These are phyloP conservation scores for Lepidium didymum DNA, from an alignment of 345 rosid species.

Conservation along the genomic window DNA sequence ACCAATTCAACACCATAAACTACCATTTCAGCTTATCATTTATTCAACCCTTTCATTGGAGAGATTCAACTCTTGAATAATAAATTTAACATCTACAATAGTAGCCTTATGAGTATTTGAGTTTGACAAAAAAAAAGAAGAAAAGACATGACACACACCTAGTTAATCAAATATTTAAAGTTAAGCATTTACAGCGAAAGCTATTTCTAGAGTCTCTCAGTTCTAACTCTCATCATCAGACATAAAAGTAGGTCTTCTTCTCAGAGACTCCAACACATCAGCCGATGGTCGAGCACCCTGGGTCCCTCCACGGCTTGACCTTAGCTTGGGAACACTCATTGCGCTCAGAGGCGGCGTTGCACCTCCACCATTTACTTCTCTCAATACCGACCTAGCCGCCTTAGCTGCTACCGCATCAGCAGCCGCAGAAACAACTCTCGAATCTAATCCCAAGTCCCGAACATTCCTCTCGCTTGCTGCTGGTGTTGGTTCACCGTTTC, in stretches of 20 bases:
- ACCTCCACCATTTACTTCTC: slow-evolving; percentile 57
- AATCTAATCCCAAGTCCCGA: slow-evolving; percentile 17
- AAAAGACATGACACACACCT: no score
- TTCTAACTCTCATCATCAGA: slow-evolving; percentile 58
- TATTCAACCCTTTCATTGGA: no score
- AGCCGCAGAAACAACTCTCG: slow-evolving; percentile 52
- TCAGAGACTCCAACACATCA: slow-evolving; percentile 67
- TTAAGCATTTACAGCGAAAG: not conserved
- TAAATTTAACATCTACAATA: no score
- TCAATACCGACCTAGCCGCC: slow-evolving; percentile 59
- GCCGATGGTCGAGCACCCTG: slow-evolving; percentile 39
- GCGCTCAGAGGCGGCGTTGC: slow-evolving; percentile 64
- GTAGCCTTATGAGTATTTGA: no score
- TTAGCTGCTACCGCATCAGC: slow-evolving; percentile 64
- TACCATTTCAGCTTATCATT: no score
- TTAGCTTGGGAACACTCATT: slow-evolving; percentile 68
- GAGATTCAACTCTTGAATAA: no score
- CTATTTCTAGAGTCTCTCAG: not conserved
- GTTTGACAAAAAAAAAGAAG: no score
- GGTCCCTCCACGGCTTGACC: slow-evolving; percentile 31
- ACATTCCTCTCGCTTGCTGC: slow-evolving; percentile 20
- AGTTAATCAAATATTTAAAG: no score
- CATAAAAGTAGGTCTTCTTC: slow-evolving; percentile 56
- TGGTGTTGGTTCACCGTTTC: slow-evolving; percentile 16
- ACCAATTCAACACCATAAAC: no score